Base-by-base conservation (phyloP, 106 monocot genomes). In the Gastrodia elata region DNA sequence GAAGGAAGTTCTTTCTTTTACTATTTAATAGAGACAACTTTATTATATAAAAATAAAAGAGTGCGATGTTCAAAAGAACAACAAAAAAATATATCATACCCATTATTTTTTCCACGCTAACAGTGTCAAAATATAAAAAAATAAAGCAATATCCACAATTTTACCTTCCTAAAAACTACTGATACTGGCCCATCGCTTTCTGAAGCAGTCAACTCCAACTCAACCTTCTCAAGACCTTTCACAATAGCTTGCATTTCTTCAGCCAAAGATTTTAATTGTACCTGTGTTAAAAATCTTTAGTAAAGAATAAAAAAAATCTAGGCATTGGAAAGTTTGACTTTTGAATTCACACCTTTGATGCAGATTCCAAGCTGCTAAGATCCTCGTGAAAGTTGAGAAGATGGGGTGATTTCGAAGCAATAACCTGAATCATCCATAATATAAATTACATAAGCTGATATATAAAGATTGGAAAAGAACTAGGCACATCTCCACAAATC, bases 191-290 rank as follows among this genome's bases (percentile, higher is more conserved):
- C 97, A 86, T 98, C 97, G 80, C 88, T 93, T 88, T 91, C 88
- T 30, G 97, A 93, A 81, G 92, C 84, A 48, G 77, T 76, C 33
- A 88, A 76, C 82, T 98, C 93, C 35, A 78, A 24, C 68, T 91
- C 83, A 40, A 98, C 91, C 71, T 91, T 98, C 72, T 98, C 93
- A 39, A 98, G 71, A 0, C 97, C 93, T 83, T 98, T 98, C 32
- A 85, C 85, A 79, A 91, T 82, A 16, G 97, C 93, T 87, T 98
- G 93, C 93, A 93, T 98, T 91, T 98, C 97, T 80, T 98, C 97
- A 27, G 97, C 97, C 71, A 98, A 79, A 6, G 82, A 81, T 68
- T 98, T 98, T 73, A 98, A 75, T 82, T 90, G 87, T 78, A 90
- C 87, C 90, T 90, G 80, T 64, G 32, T 38, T 18, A 38, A 52